Conservation (phyloP, 441 rosid genomes). For the Populus trichocarpa region DNA sequence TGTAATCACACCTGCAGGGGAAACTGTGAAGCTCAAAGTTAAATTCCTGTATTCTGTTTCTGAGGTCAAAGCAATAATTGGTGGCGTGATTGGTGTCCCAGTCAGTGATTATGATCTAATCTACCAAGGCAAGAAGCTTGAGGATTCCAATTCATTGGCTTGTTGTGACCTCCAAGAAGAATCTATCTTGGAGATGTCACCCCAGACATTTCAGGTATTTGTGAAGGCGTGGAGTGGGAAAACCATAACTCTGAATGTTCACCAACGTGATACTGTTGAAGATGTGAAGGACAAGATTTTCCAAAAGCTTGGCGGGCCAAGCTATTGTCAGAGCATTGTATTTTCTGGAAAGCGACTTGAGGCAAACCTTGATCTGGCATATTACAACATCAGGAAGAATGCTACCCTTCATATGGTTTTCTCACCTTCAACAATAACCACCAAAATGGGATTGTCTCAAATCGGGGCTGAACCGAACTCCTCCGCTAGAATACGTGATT, state of each 20-base stretch:
- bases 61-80: slow-evolving; percentile 28
- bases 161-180: slow-evolving; percentile 24
- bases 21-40: slow-evolving; percentile 15
- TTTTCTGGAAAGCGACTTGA: slow-evolving; percentile 32
- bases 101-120: not conserved
- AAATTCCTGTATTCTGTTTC: slow-evolving; percentile 20
- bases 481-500: not conserved
- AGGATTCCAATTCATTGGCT: slow-evolving; percentile 31
- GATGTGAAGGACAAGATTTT: slow-evolving; percentile 22
- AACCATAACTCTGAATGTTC: slow-evolving; percentile 21
- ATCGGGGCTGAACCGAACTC: not conserved
- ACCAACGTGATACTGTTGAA: slow-evolving; percentile 1
- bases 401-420: not conserved
- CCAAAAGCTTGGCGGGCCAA: slow-evolving; percentile 19
- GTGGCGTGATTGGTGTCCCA: slow-evolving; percentile 10
- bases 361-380: slow-evolving; percentile 16
- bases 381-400: slow-evolving; percentile 29
- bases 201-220: slow-evolving; percentile 21
- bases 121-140: slow-evolving; percentile 26
- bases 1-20: slow-evolving; percentile 20
- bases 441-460: not conserved
- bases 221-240: slow-evolving; percentile 29
- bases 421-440: not conserved
- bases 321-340: slow-evolving; percentile 9
- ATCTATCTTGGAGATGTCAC: slow-evolving; percentile 13